phyloP scores from a whole-genome alignment of 139 green algal genomes.

The Closterium sp. region DNA sequence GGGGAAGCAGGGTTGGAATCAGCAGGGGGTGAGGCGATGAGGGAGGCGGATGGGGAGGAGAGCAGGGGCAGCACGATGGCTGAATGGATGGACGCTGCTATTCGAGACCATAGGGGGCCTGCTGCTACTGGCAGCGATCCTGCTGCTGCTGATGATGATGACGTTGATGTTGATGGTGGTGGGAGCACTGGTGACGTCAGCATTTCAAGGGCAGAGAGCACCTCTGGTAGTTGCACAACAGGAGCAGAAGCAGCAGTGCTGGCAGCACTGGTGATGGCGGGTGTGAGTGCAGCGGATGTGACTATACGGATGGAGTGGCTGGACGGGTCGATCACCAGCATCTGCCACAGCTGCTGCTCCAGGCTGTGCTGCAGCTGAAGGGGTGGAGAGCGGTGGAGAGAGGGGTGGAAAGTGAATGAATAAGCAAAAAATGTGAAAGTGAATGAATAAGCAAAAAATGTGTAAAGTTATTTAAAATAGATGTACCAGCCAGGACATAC shows the following conservation, averaged over 20 bases:
- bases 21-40: background rate
- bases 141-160: background rate
- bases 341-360: background rate
- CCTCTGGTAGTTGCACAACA: background rate
- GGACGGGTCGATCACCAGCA: background rate
- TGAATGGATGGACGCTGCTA: background rate
- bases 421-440: no score
- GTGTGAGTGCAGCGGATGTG: background rate
- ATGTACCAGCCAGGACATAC: no score
- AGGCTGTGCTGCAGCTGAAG: background rate
- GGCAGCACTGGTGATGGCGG: no score
- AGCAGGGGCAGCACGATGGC: background rate
- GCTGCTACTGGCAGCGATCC: background rate
- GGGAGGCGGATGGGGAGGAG: background rate
- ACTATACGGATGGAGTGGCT: background rate
- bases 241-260: background rate
- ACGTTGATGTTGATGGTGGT: background rate
- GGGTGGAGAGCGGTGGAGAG: background rate
- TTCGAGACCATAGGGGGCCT: background rate
- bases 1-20: background rate
- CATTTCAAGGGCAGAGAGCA: background rate
- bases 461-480: no score
- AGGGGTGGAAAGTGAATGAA: no score
- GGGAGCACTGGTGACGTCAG: background rate
- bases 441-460: no score